These are phyloP conservation scores for Eimeria tenella DNA, from an alignment of 169 alveolate species.

Conservation along the genomic window DNA sequence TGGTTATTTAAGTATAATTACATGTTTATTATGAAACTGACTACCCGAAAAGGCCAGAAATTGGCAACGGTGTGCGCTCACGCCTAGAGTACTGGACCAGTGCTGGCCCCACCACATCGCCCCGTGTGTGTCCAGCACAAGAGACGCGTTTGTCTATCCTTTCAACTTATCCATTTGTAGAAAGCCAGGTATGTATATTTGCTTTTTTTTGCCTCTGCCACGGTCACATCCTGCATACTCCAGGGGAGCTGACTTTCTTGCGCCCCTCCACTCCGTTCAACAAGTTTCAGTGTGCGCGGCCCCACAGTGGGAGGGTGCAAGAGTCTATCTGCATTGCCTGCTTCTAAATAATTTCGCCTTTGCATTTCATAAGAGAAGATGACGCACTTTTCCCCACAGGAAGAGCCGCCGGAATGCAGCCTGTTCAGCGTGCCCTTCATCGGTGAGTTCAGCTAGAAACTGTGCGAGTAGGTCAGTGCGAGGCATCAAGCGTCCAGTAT, in stretches of 20 bases:
- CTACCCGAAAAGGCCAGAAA: no score
- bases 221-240: not conserved
- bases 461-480: not conserved
- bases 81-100: conserved; percentile 42
- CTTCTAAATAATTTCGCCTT: not conserved
- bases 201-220: not conserved
- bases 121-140: not conserved
- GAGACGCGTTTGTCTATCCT: no score
- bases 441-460: conserved; percentile 50
- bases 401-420: conserved; percentile 23
- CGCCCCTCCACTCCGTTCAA: not conserved
- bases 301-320: conserved; percentile 21
- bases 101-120: conserved; percentile 38
- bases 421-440: conserved; percentile 43
- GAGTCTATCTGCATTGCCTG: not conserved
- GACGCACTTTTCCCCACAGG: not conserved
- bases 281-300: conserved; percentile 38
- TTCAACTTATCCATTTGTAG: no score
- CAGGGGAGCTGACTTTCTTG: not conserved
- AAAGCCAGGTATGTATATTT: not conserved
- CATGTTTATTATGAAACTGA: no score
- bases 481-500: not conserved
- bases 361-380: not conserved
- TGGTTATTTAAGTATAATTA: no score
- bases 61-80: not conserved